Evolutionary conservation across 2,329 filamentous ascomycete genomes (phyloP).

Genomic region (Elsinoe arachidis): DNA sequence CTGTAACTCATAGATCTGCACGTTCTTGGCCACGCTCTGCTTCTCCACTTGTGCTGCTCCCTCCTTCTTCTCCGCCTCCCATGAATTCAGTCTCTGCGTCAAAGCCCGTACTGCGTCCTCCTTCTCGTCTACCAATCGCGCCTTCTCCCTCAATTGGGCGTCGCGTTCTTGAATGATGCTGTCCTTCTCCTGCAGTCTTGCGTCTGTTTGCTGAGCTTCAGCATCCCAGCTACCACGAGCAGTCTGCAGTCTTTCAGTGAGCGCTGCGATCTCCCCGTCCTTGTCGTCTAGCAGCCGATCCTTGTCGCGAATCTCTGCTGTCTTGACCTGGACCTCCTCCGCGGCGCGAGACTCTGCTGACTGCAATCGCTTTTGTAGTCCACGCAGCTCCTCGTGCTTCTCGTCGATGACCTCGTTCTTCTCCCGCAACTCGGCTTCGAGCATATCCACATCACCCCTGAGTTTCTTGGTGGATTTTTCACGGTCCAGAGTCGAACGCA

Average conservation of each 20-base stretch:
- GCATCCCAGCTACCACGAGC: slow-evolving; percentile 32
- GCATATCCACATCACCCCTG: slow-evolving; percentile 26
- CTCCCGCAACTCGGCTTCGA: slow-evolving; percentile 28
- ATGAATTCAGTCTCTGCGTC: slow-evolving; percentile 24
- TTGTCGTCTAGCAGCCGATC: slow-evolving; percentile 30
- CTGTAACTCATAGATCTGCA: slow-evolving; percentile 41
- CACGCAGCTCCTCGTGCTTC: slow-evolving; percentile 24
- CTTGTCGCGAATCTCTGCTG: slow-evolving; percentile 55
- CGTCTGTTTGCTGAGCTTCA: slow-evolving; percentile 30
- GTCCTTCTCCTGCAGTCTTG: slow-evolving; percentile 30
- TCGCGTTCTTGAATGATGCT: slow-evolving; percentile 61
- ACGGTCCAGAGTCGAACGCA: slow-evolving; percentile 22
- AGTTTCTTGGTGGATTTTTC: slow-evolving; percentile 32
- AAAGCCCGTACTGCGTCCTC: slow-evolving; percentile 56
- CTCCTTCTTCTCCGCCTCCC: slow-evolving; percentile 23
- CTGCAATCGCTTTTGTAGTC: slow-evolving; percentile 27
- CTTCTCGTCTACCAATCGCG: slow-evolving; percentile 61
- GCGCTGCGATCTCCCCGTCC: slow-evolving; percentile 29
- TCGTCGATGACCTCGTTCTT: slow-evolving; percentile 30
- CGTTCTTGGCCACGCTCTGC: slow-evolving; percentile 42
- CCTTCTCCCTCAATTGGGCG: slow-evolving; percentile 65
- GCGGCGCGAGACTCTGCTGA: slow-evolving; percentile 21
- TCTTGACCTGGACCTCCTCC: slow-evolving; percentile 23
- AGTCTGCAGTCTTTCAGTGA: slow-evolving; percentile 30
- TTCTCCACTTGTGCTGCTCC: slow-evolving; percentile 40